Evolutionary conservation across 2,329 filamentous ascomycete species (phyloP).

Genomic region (Colletotrichum cereale): DNA sequence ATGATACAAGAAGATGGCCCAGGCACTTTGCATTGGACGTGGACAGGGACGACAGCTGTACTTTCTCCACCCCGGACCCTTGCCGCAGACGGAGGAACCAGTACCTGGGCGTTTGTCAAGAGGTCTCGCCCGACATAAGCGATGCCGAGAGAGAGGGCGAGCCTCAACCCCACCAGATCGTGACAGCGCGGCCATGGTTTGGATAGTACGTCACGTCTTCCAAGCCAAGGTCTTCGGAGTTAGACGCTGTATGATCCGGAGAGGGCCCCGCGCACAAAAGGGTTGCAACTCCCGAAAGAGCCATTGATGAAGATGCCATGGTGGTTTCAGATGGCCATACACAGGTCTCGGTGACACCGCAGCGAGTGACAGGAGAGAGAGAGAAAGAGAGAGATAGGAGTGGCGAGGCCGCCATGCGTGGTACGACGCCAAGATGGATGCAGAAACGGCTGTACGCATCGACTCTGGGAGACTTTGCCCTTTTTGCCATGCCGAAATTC

Average conservation of each 20-base stretch:
- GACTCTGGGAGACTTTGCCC: conserved; percentile 50
- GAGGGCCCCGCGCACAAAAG: conserved; percentile 18
- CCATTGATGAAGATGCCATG: conserved; percentile 36
- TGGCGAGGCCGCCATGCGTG: conserved; percentile 39
- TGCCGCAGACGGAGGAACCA: conserved; percentile 10
- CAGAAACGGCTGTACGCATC: conserved; percentile 50
- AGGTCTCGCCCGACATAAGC: conserved; percentile 7
- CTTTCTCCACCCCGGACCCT: conserved; percentile 15
- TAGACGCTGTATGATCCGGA: not conserved
- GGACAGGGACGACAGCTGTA: not conserved
- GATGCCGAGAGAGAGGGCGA: not conserved
- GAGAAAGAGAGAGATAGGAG: conserved; percentile 44
- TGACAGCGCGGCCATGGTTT: conserved; percentile 17
- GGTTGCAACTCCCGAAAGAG: conserved; percentile 1
- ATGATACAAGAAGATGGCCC: not conserved
- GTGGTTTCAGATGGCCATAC: conserved; percentile 50
- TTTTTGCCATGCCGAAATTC: conserved; percentile 47
- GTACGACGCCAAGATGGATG: conserved; percentile 45
- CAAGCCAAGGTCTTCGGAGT: not conserved
- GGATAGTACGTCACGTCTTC: not conserved
- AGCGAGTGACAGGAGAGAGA: conserved; percentile 50
- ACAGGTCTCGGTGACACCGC: conserved; percentile 48
- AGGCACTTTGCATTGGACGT: not conserved
- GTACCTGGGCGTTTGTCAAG: conserved; percentile 29
- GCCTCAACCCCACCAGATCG: conserved; percentile 30